These are phyloP conservation scores for Agaricales sp. DNA, from an alignment of 1,284 basidiomycete genomes.

Conservation along the genomic window DNA sequence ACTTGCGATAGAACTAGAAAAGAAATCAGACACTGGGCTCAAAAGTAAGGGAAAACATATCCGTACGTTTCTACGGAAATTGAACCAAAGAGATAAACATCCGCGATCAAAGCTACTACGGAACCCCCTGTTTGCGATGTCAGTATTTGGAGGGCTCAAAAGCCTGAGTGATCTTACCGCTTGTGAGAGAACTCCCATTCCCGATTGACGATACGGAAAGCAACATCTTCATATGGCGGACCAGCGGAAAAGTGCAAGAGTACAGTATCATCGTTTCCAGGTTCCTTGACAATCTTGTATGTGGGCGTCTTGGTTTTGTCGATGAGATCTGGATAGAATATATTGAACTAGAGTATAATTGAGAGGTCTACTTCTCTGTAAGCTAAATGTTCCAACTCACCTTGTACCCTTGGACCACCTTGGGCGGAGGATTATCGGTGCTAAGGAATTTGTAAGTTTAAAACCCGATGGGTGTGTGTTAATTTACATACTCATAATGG, in stretches of 20 bases:
- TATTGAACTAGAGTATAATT: slow-evolving; percentile 61
- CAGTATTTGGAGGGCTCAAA: slow-evolving; percentile 6
- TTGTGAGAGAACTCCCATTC: slow-evolving; percentile 99
- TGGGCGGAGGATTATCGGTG: slow-evolving; percentile 93
- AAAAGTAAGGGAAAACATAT: slow-evolving; percentile 4
- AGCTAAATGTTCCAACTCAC: slow-evolving; percentile 27
- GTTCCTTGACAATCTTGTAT: slow-evolving; percentile 87
- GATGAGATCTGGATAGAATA: slow-evolving; percentile 93
- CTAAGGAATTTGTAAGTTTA: slow-evolving; percentile 26
- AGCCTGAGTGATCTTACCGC: slow-evolving; percentile 36
- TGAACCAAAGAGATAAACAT: slow-evolving; percentile 82
- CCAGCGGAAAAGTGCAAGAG: slow-evolving; percentile 92
- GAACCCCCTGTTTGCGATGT: slow-evolving; percentile 48
- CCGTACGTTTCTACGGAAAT: slow-evolving; percentile 79
- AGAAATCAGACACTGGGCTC: slow-evolving; percentile 13
- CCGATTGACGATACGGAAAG: slow-evolving; percentile 94
- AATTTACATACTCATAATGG: slow-evolving; percentile 80
- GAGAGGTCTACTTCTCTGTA: slow-evolving; percentile 7
- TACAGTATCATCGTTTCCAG: slow-evolving; percentile 91
- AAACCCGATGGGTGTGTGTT: slow-evolving; percentile 2
- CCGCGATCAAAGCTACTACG: slow-evolving; percentile 79
- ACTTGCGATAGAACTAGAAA: slow-evolving; percentile 63
- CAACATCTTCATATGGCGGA: slow-evolving; percentile 98
- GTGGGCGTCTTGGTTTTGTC: slow-evolving; percentile 95
- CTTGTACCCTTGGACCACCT: slow-evolving; percentile 98